Evolutionary conservation across 169 alveolate species (phyloP), one percentile per base, ranked within the genome.

Genomic region (Eimeria brunetti): DNA sequence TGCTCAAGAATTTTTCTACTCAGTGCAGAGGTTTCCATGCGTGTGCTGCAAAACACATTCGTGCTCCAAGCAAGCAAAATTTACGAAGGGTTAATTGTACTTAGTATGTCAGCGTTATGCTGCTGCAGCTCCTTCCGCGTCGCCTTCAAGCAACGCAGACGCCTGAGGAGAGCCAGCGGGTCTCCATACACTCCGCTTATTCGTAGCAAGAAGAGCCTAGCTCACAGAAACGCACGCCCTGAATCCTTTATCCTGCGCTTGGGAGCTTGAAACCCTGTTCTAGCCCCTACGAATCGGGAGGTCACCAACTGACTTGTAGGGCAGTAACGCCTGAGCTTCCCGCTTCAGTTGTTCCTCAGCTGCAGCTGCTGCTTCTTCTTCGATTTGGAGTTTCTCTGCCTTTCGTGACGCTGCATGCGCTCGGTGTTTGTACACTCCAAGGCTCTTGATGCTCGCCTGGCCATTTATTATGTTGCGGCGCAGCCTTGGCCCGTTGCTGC

Each of bases 101-200:
- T 83, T 75, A 51, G 30, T 30, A 83, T 49, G 0, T 56, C 76
- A 36, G 51, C 56, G 36, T 51, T 83, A 16, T 83, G 90, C 73
- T 83, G 71, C 36, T 83, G 90, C 58, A 83, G 76, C 90, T 83
- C 90, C 71, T 83, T 83, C 90, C 75, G 62, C 33, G 76, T 53
- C 69, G 46, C 58, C 58, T 83, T 83, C 16, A 83, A 75, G 46
- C 58, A 83, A 16, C 75, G 90, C 90, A 83, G n/a, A 56, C 75
- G 75, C 76, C 36, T 83, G 51, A 83, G 90, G 58, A 83, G 90
- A 58, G 90, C 76, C 58, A 83, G 33, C 36, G 90, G 90, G 76
- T 83, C 56, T 58, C 90, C 90, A 53, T 53, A 83, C 9, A 58
- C 90, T 30, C 90, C 90, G 30, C 76, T 56, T 20, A 83, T 56